Evolutionary conservation across 805 yeast genomes (phyloP).

Genomic region (Sugiyamaella lignohabitans): DNA sequence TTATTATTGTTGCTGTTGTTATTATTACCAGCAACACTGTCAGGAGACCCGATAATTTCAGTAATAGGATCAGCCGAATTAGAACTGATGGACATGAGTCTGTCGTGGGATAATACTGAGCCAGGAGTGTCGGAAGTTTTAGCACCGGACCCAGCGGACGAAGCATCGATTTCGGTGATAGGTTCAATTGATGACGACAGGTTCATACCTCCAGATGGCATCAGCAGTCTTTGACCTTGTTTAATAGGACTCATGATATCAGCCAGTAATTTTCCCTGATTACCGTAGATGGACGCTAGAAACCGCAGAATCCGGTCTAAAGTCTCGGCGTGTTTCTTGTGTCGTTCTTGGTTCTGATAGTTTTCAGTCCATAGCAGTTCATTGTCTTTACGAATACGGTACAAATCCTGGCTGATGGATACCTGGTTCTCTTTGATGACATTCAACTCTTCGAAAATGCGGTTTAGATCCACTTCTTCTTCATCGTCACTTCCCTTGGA

Average conservation of each 20-base stretch:
- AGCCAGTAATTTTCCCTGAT: constrained; percentile 44
- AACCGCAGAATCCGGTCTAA: constrained; percentile 82
- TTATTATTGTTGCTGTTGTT: background rate
- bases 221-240: constrained; percentile 12
- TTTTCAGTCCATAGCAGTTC: constrained; percentile 89
- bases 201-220: constrained; percentile 7
- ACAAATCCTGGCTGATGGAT: constrained; percentile 75
- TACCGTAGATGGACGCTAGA: constrained; percentile 74
- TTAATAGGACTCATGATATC: constrained; percentile 20
- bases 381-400: constrained; percentile 79
- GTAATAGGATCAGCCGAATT: background rate
- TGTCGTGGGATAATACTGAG: background rate
- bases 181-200: background rate
- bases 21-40: background rate
- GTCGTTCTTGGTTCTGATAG: constrained; percentile 73
- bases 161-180: background rate
- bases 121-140: background rate
- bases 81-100: background rate
- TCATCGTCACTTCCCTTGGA: constrained; percentile 37
- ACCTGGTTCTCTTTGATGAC: constrained; percentile 69
- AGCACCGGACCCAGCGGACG: background rate
- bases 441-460: constrained; percentile 66
- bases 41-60: background rate
- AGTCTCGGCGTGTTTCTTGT: constrained; percentile 79
- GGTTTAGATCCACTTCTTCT: constrained; percentile 35